Evolutionary conservation across 2,329 filamentous ascomycete genomes (phyloP).

Genomic region (Colletotrichum caudatum): DNA sequence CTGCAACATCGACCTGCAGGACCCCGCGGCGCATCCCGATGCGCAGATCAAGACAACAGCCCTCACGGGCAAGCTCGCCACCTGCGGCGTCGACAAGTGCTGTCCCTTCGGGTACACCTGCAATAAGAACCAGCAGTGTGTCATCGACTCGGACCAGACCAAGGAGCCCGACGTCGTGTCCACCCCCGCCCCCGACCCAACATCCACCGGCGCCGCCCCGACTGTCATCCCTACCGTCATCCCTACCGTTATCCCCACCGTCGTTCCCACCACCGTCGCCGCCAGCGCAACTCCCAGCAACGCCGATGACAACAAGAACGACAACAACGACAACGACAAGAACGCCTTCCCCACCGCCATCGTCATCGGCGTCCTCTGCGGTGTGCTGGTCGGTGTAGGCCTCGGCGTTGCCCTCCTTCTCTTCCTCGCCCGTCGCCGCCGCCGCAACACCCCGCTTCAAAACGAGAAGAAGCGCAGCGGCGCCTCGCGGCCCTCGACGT

Average conservation of each 20-base stretch:
- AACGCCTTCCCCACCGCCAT: slow-evolving; percentile 52
- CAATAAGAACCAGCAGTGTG: slow-evolving; percentile 61
- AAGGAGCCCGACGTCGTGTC: slow-evolving; percentile 45
- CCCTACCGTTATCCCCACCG: slow-evolving; percentile 40
- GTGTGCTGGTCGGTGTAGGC: slow-evolving; percentile 57
- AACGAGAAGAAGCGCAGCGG: slow-evolving; percentile 43
- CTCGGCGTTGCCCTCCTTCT: slow-evolving; percentile 56
- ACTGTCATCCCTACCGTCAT: slow-evolving; percentile 37
- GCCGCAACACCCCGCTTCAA: slow-evolving; percentile 42
- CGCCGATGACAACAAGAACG: neutral
- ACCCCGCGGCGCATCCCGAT: slow-evolving; percentile 66
- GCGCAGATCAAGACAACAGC: slow-evolving; percentile 76
- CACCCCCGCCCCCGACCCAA: slow-evolving; percentile 42
- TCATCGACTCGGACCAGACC: slow-evolving; percentile 64
- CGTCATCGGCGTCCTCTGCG: slow-evolving; percentile 62
- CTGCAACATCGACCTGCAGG: slow-evolving; percentile 73
- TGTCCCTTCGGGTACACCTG: slow-evolving; percentile 82
- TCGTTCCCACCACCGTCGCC: slow-evolving; percentile 43
- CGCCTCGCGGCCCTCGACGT: slow-evolving; percentile 45
- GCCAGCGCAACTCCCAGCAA: slow-evolving; percentile 13
- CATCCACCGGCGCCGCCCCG: slow-evolving; percentile 44
- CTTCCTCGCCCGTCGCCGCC: slow-evolving; percentile 52
- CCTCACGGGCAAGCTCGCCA: slow-evolving; percentile 65
- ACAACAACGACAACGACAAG: slow-evolving; percentile 37
- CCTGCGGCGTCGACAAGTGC: slow-evolving; percentile 68